Conservation (phyloP, 495 filamentous ascomycete species). For the Aspergillus wentii region DNA sequence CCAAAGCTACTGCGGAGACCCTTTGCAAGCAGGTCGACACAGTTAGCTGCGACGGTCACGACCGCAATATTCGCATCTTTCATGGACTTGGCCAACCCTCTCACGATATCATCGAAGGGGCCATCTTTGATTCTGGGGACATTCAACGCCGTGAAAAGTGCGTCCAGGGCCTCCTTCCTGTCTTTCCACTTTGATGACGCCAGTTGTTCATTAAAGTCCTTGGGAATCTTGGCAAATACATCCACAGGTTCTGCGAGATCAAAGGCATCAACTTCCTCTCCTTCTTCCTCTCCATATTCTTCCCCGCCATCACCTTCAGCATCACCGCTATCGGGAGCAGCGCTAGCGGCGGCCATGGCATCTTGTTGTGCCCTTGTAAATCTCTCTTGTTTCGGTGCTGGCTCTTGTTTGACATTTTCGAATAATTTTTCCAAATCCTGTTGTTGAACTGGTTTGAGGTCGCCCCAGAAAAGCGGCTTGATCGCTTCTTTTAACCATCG, state of each 20-base stretch:
- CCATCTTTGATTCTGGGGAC: slow-evolving; percentile 90
- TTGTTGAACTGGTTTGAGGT: slow-evolving; percentile 94
- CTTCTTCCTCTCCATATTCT: slow-evolving; percentile 64
- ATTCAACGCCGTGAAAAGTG: slow-evolving; percentile 68
- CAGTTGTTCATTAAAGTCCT: slow-evolving; percentile 74
- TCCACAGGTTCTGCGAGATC: slow-evolving; percentile 90
- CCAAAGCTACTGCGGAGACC: slow-evolving; percentile 73
- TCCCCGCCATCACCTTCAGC: slow-evolving; percentile 47
- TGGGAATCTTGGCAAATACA: slow-evolving; percentile 77
- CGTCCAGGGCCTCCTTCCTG: slow-evolving; percentile 90
- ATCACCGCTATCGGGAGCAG: slow-evolving; percentile 50
- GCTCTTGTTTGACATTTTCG: slow-evolving; percentile 84
- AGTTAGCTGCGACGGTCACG: slow-evolving; percentile 89
- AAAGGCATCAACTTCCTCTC: slow-evolving; percentile 70
- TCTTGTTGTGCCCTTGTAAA: slow-evolving; percentile 87
- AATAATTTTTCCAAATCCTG: slow-evolving; percentile 91
- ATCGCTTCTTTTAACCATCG: slow-evolving; percentile 97
- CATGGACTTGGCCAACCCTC: slow-evolving; percentile 87
- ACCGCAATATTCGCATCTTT: slow-evolving; percentile 98
- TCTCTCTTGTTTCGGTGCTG: slow-evolving; percentile 82
- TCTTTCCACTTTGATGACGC: slow-evolving; percentile 97
- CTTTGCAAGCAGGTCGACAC: slow-evolving; percentile 86
- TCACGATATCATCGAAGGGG: slow-evolving; percentile 77
- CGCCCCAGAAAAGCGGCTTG: slow-evolving; percentile 96
- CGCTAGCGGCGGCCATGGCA: slow-evolving; percentile 63